Base-by-base conservation (phyloP, 202 grass and related monocot genomes). In the Setaria italica region DNA sequence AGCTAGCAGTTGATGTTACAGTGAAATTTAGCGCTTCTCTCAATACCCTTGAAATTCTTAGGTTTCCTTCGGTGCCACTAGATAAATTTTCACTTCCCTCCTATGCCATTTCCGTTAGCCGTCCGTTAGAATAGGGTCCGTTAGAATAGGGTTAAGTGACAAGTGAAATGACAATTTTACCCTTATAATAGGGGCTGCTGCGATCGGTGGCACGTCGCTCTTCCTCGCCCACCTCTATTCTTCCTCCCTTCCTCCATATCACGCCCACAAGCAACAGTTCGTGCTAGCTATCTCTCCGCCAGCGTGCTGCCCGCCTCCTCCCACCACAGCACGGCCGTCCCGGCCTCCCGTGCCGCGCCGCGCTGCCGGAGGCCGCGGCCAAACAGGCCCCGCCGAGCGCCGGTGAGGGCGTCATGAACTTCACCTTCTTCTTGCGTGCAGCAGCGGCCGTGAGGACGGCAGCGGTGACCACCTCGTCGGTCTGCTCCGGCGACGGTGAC, bases 401-500 rank as follows among this genome's bases (percentile, higher is more conserved):
- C 11, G 25, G 7, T 2, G 84, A 88, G 57, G 73, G 70, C 55
- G 53, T 82, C 42, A 70, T 90, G 76, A 90, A 85, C 77, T 90
- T 90, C 75, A 80, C 80, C 62, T 92, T 90, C 80, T 92, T 90
- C 85, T 88, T 82, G n/a, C 39, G 64, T 62, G 29, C 85, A 87
- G 29, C 81, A 87, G 54, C 72, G 93, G 13, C 65, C 65, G 53
- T 41, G 83, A 86, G 84, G 79, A 88, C 83, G 11, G 76, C 84
- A 0, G 70, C 51, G 11, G 64, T 68, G 35, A 80, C 90, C 21
- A 82, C 80, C 74, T 95, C 88, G 9, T 95, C 93, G 2, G 66
- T 92, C 35, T 95, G 93, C 70, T 95, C 93, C 29, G 88, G 84
- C 76, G 89, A 90, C 72, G 74, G 67, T 7, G 76, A 83, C 47